phyloP scores from a whole-genome alignment of 805 yeast species.

The Isabelozyma gotoi region DNA sequence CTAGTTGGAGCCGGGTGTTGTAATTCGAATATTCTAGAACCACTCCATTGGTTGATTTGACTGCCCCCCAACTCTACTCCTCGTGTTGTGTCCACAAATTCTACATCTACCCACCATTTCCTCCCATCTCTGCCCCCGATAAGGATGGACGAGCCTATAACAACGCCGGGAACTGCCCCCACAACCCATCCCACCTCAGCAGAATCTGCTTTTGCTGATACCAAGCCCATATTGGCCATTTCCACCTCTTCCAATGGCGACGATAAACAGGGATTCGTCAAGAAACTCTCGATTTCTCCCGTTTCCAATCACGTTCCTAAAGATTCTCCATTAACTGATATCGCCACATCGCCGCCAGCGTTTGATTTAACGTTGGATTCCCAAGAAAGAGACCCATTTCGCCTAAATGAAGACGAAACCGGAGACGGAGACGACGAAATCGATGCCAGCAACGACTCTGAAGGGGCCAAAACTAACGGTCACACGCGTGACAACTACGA shows the following conservation, averaged over 20 bases:
- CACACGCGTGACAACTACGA: constrained; percentile 25
- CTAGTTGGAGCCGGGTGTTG: no score
- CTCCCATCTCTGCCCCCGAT: no score
- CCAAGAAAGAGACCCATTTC: not conserved
- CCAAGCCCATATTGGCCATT: not conserved
- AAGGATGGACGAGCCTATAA: not conserved
- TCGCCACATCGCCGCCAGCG: constrained; percentile 41
- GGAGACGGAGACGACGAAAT: constrained; percentile 2
- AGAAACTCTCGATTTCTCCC: constrained; percentile 3
- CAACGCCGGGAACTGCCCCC: no score
- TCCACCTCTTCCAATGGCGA: constrained; percentile 2
- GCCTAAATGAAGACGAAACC: constrained; percentile 1
- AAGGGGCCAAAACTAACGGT: not conserved
- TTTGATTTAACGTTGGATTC: constrained; percentile 22
- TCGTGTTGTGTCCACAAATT: no score
- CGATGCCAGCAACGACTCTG: not conserved
- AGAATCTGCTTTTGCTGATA: not conserved
- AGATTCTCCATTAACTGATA: constrained; percentile 41
- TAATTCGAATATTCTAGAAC: no score
- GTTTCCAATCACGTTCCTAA: constrained; percentile 12
- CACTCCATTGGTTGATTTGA: no score
- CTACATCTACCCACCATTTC: no score
- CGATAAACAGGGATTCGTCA: constrained; percentile 1
- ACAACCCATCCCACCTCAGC: not conserved
- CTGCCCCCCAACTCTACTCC: no score